Base-by-base conservation (phyloP, 768 basidiomycete species). In the Tremella fuciformis region DNA sequence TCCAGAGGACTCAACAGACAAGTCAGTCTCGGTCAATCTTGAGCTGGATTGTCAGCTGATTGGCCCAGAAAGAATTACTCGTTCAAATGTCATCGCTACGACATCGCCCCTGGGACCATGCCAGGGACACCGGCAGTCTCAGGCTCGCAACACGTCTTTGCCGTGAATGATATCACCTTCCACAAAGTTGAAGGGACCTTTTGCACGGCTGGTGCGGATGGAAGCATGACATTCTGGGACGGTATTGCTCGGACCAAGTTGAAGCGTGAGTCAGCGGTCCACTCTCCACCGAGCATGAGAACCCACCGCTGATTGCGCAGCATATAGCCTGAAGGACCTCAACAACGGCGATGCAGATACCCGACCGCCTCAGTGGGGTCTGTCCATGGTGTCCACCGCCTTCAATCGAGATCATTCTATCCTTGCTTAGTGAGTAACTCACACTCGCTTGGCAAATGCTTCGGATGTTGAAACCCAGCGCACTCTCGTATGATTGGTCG, bases 401-500 rank as follows among this genome's bases (percentile, higher is more conserved):
- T 97, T 94, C 82, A 96, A 91, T 80, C 86, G 87, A 60, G 89
- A 84, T 22, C 90, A 90, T 25, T 85, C 81, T 26, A 88, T 96
- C 63, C 90, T 96, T 71, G 93, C 91, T 0, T 96, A 96, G 75
- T 74, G 42, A 65, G 75, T 62, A 19, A 13, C 4, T 25, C n/a
- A 37, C n/a, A 2, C 25, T 34, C 29, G 29, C 11, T 11, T 34
- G 29, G 11, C 29, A 4, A 34, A 34, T 11, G 22, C 13, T 40
- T 25, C 47, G n/a, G 3, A 42, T 8, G 54, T 34, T 57, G 42
- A 58, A 22, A 18, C 8, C 8, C 22, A 76, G 75, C 65, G 87
- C 91, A 0, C 78, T 94, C 21, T 91, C 90, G 13, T 94, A 94
- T 64, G 91, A 94, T 71, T 94, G 91, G 91, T 88, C 86, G 15